Percentiles rank a stretch among this genome's conserved stretches.
Conservation (phyloP, 208 protist genomes). For the Crithidia sp. region DNA sequence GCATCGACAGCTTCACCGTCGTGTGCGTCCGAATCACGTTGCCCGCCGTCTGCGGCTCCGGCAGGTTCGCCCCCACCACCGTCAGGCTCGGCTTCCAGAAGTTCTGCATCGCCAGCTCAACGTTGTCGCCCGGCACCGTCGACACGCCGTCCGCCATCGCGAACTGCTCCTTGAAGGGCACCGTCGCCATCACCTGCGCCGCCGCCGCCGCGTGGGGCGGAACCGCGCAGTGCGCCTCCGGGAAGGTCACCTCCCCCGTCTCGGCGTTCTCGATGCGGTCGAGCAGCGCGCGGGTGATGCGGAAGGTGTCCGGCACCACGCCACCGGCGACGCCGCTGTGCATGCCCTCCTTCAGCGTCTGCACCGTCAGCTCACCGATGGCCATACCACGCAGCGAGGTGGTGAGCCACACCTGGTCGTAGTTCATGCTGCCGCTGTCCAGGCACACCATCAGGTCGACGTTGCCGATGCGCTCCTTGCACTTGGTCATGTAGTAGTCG, state of each 20-base stretch:
- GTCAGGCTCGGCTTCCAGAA: slow-evolving; percentile 94
- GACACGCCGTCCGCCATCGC: slow-evolving; percentile 43
- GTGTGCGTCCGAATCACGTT: slow-evolving; percentile 94
- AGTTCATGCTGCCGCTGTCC: slow-evolving; percentile 94
- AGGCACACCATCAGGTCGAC: slow-evolving; percentile 94
- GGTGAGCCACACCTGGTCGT: slow-evolving; percentile 96
- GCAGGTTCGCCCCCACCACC: slow-evolving; percentile 92
- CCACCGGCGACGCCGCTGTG: slow-evolving; percentile 93
- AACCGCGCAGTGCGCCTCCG: slow-evolving; percentile 89
- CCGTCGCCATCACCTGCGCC: slow-evolving; percentile 55
- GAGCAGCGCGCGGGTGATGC: slow-evolving; percentile 88
- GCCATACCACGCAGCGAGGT: slow-evolving; percentile 92
- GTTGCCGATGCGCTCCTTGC: slow-evolving; percentile 69
- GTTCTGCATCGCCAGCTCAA: slow-evolving; percentile 84
- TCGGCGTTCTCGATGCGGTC: slow-evolving; percentile 91
- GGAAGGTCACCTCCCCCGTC: slow-evolving; percentile 90
- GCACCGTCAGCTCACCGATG: slow-evolving; percentile 82
- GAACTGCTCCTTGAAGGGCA: slow-evolving; percentile 74
- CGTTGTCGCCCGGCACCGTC: slow-evolving; percentile 58
- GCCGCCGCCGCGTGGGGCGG: slow-evolving; percentile 51
- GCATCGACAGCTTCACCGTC: slow-evolving; percentile 92
- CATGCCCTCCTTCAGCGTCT: slow-evolving; percentile 87
- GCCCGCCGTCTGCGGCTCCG: slow-evolving; percentile 74
- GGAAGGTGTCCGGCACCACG: slow-evolving; percentile 95
- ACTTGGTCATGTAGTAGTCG: slow-evolving; percentile 78